These are phyloP conservation scores for Drechslerella dactyloides DNA, from an alignment of 2,329 filamentous ascomycete species.

Conservation along the genomic window DNA sequence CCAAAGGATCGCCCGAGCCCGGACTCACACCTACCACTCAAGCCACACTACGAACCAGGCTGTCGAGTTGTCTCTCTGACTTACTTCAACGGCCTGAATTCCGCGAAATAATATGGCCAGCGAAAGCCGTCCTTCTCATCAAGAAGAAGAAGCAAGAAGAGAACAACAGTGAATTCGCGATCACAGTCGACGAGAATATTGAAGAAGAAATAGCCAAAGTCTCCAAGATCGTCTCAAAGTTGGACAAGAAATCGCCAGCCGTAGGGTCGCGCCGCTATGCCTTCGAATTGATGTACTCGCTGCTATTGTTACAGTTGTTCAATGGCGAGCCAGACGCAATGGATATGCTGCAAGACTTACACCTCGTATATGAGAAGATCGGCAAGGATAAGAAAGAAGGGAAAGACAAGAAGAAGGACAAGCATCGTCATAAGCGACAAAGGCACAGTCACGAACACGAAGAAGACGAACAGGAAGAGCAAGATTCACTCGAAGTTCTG, in stretches of 20 bases:
- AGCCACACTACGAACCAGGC: slow-evolving; percentile 52
- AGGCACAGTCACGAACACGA: slow-evolving; percentile 58
- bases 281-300: slow-evolving; percentile 79
- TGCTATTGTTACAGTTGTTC: slow-evolving; percentile 86
- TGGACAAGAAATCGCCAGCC: slow-evolving; percentile 24
- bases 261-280: slow-evolving; percentile 59
- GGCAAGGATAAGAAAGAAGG: slow-evolving; percentile 32
- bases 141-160: slow-evolving; percentile 28
- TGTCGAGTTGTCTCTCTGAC: slow-evolving; percentile 52
- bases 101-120: slow-evolving; percentile 28
- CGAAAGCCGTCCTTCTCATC: slow-evolving; percentile 31
- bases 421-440: slow-evolving; percentile 23
- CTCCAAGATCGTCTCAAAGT: slow-evolving; percentile 47
- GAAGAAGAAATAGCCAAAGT: slow-evolving; percentile 53
- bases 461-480: slow-evolving; percentile 63
- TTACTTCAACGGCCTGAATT: slow-evolving; percentile 27
- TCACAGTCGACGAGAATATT: slow-evolving; percentile 27
- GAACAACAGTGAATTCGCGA: slow-evolving; percentile 13
- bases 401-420: slow-evolving; percentile 45
- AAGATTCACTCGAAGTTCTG: slow-evolving; percentile 71
- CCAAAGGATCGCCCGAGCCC: slow-evolving; percentile 15
- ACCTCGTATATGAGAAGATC: slow-evolving; percentile 53
- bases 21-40: slow-evolving; percentile 50
- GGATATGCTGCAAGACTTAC: slow-evolving; percentile 54
- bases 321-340: slow-evolving; percentile 87